Evolutionary conservation across 805 yeast species (phyloP), one percentile per base, ranked within the genome.

Genomic region (Saturnispora serradocipensis): DNA sequence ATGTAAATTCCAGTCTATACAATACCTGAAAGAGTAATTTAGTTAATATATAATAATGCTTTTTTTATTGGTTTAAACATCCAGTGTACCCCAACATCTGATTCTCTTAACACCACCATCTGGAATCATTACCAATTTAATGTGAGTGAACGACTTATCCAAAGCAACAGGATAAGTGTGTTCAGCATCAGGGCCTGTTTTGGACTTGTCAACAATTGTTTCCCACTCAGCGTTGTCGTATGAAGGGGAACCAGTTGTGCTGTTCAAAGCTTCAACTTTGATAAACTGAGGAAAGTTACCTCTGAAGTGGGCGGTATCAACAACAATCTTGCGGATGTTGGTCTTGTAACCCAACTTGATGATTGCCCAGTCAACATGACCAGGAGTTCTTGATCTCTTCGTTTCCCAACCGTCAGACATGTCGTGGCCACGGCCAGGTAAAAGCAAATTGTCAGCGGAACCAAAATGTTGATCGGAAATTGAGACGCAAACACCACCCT

Each of bases 331-430:
- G 25, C 75, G 70, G 50, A 88, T 73, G 15, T 73, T 73, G 3
- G 88, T 73, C 43, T 65, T 62, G 34, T 83, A 80, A 18, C 97
- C 97, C 49, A 91, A 76, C 59, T 84, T 80, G 53, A 91, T 77
- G 49, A 88, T 78, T 2, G 81, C 96, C 97, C 97, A 91, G 72
- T 91, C 99, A 38, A 78, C 81, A 66, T 91, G 98, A 43, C 87
- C 89, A 4, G 82, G 78, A 11, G 71, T 73, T 65, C 98, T 78
- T 2, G 97, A 88, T 66, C 99, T 80, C 60, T 79, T 80, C 24
- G 99, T 91, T 67, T 91, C 99, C 99, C 99, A 91, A 13, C 99
- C 99, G 64, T 93, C 98, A 48, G 93, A 81, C 98, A 91, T 91
- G 67, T 91, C 97, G 60, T 76, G 79, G 49, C 99, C 99, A 54